phyloP scores from a whole-genome alignment of 495 filamentous ascomycete species.

The Rostrohypoxylon terebratum region DNA sequence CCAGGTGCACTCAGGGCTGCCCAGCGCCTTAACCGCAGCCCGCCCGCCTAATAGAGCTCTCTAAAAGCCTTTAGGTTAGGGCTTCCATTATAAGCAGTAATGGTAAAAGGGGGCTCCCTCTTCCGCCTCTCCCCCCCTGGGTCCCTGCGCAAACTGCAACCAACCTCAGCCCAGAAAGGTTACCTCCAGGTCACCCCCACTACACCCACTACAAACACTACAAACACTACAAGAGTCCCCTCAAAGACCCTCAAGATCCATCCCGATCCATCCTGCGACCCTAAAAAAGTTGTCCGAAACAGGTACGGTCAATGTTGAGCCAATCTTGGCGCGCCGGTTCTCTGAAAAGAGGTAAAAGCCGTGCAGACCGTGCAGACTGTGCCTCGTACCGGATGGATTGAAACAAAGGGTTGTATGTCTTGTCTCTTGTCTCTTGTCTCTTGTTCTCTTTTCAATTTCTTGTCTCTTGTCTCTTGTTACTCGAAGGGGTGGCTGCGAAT shows the following conservation, averaged over 20 bases:
- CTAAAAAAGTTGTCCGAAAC: slow-evolving; percentile 27
- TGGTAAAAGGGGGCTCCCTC: not conserved
- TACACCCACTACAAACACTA: too few species aligned
- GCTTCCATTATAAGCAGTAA: not conserved
- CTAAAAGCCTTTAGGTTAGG: too few species aligned
- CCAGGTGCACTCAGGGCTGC: not conserved
- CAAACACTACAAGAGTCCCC: not conserved
- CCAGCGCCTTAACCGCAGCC: too few species aligned
- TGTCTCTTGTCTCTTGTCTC: slow-evolving; percentile 19
- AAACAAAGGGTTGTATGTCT: slow-evolving; percentile 30
- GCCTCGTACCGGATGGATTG: slow-evolving; percentile 20
- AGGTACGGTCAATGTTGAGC: slow-evolving; percentile 16
- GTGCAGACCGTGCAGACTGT: not conserved
- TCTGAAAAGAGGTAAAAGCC: slow-evolving; percentile 28
- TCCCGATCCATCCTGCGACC: slow-evolving; percentile 20
- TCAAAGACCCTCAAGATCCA: too few species aligned
- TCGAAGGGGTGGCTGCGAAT: slow-evolving; percentile 15
- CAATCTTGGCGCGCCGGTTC: slow-evolving; percentile 23
- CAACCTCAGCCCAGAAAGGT: not conserved
- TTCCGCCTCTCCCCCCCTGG: not conserved
- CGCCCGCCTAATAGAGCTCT: too few species aligned
- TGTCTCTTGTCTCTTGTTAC: not conserved
- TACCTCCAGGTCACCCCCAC: slow-evolving; percentile 24
- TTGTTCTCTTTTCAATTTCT: too few species aligned
- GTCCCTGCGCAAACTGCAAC: not conserved